Percentiles rank a stretch among this genome's conserved stretches.
phyloP scores from a whole-genome alignment of 2,329 filamentous ascomycete genomes.

The Lasiodiplodia theobromae region DNA sequence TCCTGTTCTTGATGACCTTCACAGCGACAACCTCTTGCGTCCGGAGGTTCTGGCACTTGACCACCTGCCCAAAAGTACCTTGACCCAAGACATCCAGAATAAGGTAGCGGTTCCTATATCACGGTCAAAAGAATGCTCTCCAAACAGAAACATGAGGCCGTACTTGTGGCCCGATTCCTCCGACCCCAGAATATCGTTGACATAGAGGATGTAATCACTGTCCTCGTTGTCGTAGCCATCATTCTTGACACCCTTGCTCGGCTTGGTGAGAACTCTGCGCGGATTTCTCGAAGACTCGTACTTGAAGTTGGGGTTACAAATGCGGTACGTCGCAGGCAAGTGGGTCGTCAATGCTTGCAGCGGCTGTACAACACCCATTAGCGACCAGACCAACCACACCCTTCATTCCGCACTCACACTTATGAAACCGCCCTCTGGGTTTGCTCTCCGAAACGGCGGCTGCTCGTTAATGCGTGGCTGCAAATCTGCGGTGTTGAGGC shows the following conservation, averaged over 20 bases:
- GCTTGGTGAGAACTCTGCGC: conserved; percentile 93
- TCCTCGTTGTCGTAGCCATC: conserved; percentile 99
- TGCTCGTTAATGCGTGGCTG: conserved; percentile 84
- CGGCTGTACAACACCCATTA: conserved; percentile 64
- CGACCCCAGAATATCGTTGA: conserved; percentile 97
- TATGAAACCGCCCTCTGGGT: conserved; percentile 97
- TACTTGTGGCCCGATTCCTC: conserved; percentile 98
- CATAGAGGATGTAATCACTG: conserved; percentile 98
- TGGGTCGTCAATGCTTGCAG: conserved; percentile 94
- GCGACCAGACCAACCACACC: conserved; percentile 18
- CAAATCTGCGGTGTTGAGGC: conserved; percentile 75
- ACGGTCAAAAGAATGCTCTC: conserved; percentile 33
- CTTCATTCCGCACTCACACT: conserved; percentile 68
- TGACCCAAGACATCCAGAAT: conserved; percentile 97
- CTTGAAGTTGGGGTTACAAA: conserved; percentile 97
- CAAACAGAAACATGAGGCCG: conserved; percentile 40
- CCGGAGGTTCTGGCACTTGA: conserved; percentile 98
- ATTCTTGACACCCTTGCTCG: conserved; percentile 98
- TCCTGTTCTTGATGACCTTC: conserved; percentile 99
- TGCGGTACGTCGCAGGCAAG: conserved; percentile 92
- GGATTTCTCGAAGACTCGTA: conserved; percentile 98
- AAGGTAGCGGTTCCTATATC: conserved; percentile 82
- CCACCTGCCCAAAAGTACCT: conserved; percentile 97
- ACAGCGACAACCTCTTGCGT: conserved; percentile 98
- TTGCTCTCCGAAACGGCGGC: conserved; percentile 88